Conservation (phyloP, 768 basidiomycete genomes). For the Brasilioporus rufonigricans region DNA sequence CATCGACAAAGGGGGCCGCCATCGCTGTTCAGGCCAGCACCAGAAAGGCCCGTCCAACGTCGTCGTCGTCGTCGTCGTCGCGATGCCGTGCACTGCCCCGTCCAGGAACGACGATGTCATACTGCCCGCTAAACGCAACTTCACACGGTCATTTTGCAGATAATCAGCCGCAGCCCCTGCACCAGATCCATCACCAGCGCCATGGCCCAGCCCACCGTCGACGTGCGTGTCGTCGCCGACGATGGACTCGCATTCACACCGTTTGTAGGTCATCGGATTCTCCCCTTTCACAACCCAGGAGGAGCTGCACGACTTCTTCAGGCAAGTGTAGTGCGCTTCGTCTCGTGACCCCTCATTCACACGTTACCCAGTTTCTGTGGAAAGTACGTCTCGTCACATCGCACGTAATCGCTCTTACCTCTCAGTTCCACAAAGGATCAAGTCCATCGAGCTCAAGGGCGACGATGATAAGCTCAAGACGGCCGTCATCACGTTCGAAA, state of each 20-base stretch:
- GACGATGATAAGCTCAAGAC: slow-evolving; percentile 36
- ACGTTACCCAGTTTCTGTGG: slow-evolving; percentile 74
- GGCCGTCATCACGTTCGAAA: slow-evolving; percentile 84
- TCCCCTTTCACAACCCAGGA: slow-evolving; percentile 60
- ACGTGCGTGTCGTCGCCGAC: slow-evolving; percentile 33
- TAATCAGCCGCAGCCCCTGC: not conserved
- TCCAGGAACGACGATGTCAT: slow-evolving; percentile 12
- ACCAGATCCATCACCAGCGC: not conserved
- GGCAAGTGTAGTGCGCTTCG: slow-evolving; percentile 43
- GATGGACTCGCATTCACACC: not conserved
- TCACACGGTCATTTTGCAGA: slow-evolving; percentile 8
- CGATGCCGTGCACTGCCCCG: slow-evolving; percentile 6
- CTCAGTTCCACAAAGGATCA: slow-evolving; percentile 46
- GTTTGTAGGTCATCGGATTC: slow-evolving; percentile 66
- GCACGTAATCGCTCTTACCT: not conserved
- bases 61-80: slow-evolving; percentile 15
- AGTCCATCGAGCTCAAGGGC: slow-evolving; percentile 55
- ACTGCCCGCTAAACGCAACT: not conserved
- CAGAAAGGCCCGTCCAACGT: not conserved
- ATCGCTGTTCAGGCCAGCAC: slow-evolving; percentile 15
- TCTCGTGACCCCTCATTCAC: slow-evolving; percentile 1
- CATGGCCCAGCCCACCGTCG: slow-evolving; percentile 26
- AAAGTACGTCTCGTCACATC: slow-evolving; percentile 44
- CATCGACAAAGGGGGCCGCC: slow-evolving; percentile 10
- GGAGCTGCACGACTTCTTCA: slow-evolving; percentile 78